phyloP scores from a whole-genome alignment of 2,329 filamentous ascomycete species.

The Alternaria sp. region DNA sequence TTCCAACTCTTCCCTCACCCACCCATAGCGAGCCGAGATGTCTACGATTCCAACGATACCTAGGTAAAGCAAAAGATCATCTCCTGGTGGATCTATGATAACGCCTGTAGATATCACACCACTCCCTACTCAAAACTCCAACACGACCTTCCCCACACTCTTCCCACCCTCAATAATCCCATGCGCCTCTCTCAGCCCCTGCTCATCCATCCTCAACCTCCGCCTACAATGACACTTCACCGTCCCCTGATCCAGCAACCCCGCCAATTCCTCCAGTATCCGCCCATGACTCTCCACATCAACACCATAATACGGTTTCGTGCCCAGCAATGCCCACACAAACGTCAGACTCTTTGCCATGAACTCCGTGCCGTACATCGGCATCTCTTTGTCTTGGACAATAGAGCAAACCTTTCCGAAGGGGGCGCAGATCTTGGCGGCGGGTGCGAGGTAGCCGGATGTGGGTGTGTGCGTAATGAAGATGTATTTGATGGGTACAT shows the following conservation, averaged over 20 bases:
- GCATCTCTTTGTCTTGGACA: constrained; percentile 8
- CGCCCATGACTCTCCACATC: constrained; percentile 1
- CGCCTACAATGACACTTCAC: constrained; percentile 8
- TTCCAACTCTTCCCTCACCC: background rate
- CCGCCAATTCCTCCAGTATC: background rate
- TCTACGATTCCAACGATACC: background rate
- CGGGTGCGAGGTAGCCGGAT: constrained; percentile 4
- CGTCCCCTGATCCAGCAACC: background rate
- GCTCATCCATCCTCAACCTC: constrained; percentile 4
- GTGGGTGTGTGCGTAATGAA: constrained; percentile 11
- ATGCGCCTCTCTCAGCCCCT: constrained; percentile 8
- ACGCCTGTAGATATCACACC: background rate
- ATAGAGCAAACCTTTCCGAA: constrained; percentile 9
- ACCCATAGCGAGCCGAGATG: background rate
- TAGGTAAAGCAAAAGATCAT: background rate
- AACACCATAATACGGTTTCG: constrained; percentile 8
- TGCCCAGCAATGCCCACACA: constrained; percentile 4
- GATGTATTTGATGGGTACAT: constrained; percentile 7
- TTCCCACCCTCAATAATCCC: constrained; percentile 5
- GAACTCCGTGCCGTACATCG: constrained; percentile 13
- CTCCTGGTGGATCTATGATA: background rate
- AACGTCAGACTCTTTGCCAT: constrained; percentile 12
- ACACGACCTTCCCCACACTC: constrained; percentile 1
- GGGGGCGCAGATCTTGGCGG: constrained; percentile 1
- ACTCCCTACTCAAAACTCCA: constrained; percentile 1